Conservation (phyloP, 352 stramenopile genomes). For the Pythium rishiriense region DNA sequence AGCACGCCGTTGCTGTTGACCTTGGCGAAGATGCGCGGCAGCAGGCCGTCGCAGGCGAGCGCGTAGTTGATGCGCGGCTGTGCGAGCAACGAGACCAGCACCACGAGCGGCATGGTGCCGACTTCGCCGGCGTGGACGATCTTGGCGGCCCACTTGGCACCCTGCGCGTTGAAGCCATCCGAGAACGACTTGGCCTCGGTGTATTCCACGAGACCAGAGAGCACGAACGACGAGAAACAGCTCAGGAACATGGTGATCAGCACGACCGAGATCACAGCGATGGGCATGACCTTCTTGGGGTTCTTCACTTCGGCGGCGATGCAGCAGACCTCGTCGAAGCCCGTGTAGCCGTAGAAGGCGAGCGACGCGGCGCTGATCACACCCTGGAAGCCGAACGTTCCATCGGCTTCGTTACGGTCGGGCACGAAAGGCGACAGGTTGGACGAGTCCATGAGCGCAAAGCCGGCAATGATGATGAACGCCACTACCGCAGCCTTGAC, state of each 20-base stretch:
- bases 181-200: slow-evolving; percentile 35
- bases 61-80: slow-evolving; percentile 93
- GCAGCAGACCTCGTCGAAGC: slow-evolving; percentile 96
- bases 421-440: slow-evolving; percentile 90
- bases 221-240: slow-evolving; percentile 76
- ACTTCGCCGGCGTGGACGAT: slow-evolving; percentile 60
- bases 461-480: slow-evolving; percentile 92
- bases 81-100: slow-evolving; percentile 91
- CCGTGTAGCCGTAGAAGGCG: slow-evolving; percentile 94
- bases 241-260: slow-evolving; percentile 69
- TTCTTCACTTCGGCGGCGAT: slow-evolving; percentile 82
- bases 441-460: slow-evolving; percentile 69
- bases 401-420: slow-evolving; percentile 25
- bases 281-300: slow-evolving; percentile 69
- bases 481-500: slow-evolving; percentile 85
- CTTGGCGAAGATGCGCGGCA: slow-evolving; percentile 90
- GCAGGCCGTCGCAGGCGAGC: slow-evolving; percentile 90
- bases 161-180: slow-evolving; percentile 42
- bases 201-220: slow-evolving; percentile 77
- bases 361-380: slow-evolving; percentile 82
- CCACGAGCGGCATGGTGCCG: slow-evolving; percentile 92
- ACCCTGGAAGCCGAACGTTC: slow-evolving; percentile 47
- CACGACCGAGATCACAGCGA: slow-evolving; percentile 82
- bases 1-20: slow-evolving; percentile 80
- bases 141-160: slow-evolving; percentile 43